Base-by-base conservation (phyloP, 345 rosid species). In the Erysimum cheiranthoides region DNA sequence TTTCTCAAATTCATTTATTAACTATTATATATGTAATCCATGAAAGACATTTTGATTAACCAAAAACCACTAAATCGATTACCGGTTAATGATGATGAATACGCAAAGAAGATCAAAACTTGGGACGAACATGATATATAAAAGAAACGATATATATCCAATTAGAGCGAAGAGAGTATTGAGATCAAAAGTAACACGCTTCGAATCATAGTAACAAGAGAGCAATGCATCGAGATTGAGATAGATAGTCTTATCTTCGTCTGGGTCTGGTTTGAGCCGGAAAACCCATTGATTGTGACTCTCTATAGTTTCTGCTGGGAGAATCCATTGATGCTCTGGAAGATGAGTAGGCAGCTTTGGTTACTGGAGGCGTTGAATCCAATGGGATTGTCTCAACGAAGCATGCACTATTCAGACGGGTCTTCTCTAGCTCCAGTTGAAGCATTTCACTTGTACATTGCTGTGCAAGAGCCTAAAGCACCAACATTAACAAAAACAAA, bases 341-440 rank as follows among this genome's bases (percentile, higher is more conserved):
- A 64, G 69, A 64, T 30, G 28, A 42, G 64, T 60, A 36, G 14
- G 65, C 46, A 36, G 16, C 28, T 59, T 35, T 11, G 43, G 28
- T 43, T 59, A 58, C 63, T 59, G 64, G 14, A 1, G 14, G 30
- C 45, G 3, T 10, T 16, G 45, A 43, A 59, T 35, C 43, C 4
- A 36, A 36, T 30, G n/a, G n/a, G 8, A 12, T 59, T 9, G 13
- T 10, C 65, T 36, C 46, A 10, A 27, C 5, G 7, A 60, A 60
- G 38, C 65, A 60, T 7, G 65, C 65, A 18, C 65, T 60, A 16
- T 60, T 60, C 65, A 60, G 18, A 18, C 65, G 46, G 31, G 65
- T 60, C 45, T 58, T 58, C 63, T 58, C 43, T 59, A 59, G 14
- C 45, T 35, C 63, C 30, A 35, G 0, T 17, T 59, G 63, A 59